A percentile compares a stretch with the other conserved stretches of the same genome.
Conservation (phyloP, 1,284 basidiomycete genomes). For the Vanrija pseudolonga region DNA sequence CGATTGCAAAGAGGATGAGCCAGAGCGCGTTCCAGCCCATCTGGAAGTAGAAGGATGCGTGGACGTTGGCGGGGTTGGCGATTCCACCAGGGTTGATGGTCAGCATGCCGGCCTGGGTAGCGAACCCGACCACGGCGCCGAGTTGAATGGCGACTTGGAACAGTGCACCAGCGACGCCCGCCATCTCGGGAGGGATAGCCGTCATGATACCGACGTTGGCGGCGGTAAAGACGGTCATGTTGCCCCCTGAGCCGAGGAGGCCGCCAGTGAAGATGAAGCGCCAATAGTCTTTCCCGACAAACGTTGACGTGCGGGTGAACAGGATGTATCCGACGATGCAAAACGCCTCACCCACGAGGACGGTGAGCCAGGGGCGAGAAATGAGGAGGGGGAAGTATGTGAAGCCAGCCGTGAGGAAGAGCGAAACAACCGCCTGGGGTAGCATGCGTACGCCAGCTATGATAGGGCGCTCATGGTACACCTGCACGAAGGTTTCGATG, state of each 20-base stretch:
- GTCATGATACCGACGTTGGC: constrained; percentile 23
- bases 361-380: constrained; percentile 24
- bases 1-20: constrained; percentile 26
- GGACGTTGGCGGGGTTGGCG: constrained; percentile 27
- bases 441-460: constrained; percentile 30
- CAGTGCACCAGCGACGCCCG: constrained; percentile 41
- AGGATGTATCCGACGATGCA: constrained; percentile 28
- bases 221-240: constrained; percentile 9
- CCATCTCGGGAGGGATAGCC: constrained; percentile 28
- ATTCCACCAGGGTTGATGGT: constrained; percentile 30
- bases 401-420: constrained; percentile 7
- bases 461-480: constrained; percentile 22
- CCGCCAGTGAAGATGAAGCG: constrained; percentile 15
- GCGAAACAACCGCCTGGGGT: constrained; percentile 24
- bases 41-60: constrained; percentile 30
- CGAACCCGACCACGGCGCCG: constrained; percentile 32
- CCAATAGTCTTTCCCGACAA: constrained; percentile 13
- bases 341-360: constrained; percentile 24
- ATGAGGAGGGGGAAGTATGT: constrained; percentile 15
- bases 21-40: constrained; percentile 34
- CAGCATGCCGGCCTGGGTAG: constrained; percentile 40
- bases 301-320: constrained; percentile 19
- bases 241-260: constrained; percentile 12
- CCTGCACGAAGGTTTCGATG: constrained; percentile 21
- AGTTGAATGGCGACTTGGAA: constrained; percentile 36